A percentile compares a stretch with the other conserved stretches of the same genome.
Evolutionary conservation across 805 yeast genomes (phyloP).

Genomic region (Isabelozyma heimii): DNA sequence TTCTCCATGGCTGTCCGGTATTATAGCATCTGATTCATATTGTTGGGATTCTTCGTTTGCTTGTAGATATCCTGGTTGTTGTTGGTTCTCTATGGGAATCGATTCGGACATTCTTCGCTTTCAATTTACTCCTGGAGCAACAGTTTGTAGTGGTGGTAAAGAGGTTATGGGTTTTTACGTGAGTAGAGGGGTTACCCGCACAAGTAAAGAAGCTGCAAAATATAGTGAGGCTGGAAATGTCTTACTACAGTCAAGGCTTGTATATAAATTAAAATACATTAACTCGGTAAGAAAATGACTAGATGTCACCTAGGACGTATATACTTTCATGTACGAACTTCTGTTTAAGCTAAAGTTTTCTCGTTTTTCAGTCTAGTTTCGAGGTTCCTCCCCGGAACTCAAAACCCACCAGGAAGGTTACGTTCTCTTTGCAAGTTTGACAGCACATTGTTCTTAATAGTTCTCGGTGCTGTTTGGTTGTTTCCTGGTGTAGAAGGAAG

Average conservation of each 20-base stretch:
- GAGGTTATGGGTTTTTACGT: background rate
- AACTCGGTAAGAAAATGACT: too few species aligned
- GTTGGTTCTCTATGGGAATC: constrained; percentile 21
- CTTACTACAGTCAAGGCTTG: too few species aligned
- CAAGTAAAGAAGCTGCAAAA: background rate
- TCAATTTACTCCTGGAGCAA: background rate
- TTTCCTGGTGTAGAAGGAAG: background rate
- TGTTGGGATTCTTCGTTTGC: background rate
- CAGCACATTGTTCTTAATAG: background rate
- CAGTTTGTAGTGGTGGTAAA: background rate
- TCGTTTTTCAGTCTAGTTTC: too few species aligned
- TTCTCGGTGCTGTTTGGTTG: background rate
- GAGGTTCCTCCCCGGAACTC: background rate
- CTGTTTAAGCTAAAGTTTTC: background rate
- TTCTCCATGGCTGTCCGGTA: constrained; percentile 2
- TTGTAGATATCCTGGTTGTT: background rate
- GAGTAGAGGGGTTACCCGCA: background rate
- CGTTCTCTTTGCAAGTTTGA: constrained; percentile 16
- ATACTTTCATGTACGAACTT: too few species aligned
- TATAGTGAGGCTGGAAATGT: background rate
- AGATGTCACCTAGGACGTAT: too few species aligned
- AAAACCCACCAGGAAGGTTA: constrained; percentile 14
- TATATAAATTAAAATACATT: too few species aligned
- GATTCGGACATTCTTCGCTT: constrained; percentile 28
- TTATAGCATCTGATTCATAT: background rate